These are phyloP conservation scores for Colletotrichum lentis DNA, from an alignment of 2,329 filamentous ascomycete species.

Conservation along the genomic window DNA sequence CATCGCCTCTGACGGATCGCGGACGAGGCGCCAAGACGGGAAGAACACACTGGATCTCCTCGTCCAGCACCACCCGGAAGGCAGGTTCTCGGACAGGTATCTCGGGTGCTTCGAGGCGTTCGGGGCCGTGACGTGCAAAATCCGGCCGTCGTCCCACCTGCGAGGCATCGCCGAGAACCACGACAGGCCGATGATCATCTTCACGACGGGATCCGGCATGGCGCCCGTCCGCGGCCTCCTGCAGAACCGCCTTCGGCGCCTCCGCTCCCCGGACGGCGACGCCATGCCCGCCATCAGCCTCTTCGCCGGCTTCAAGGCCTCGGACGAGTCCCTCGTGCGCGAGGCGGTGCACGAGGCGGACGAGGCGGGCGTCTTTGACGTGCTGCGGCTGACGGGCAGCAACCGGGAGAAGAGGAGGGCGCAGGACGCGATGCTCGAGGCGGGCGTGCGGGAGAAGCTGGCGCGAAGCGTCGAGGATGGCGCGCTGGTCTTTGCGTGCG, in stretches of 20 bases:
- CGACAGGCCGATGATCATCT: slow-evolving; percentile 28
- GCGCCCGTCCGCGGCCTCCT: slow-evolving; percentile 31
- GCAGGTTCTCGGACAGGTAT: slow-evolving; percentile 29
- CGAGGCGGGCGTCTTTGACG: slow-evolving; percentile 26
- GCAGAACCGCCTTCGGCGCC: slow-evolving; percentile 19
- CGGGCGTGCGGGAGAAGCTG: slow-evolving; percentile 16
- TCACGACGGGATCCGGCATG: slow-evolving; percentile 36
- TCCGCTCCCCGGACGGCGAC: neutral
- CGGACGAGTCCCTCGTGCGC: slow-evolving; percentile 27
- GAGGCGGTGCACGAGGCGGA: slow-evolving; percentile 33
- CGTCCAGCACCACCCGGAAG: slow-evolving; percentile 27
- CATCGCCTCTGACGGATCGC: slow-evolving; percentile 26
- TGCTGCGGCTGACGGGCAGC: slow-evolving; percentile 18
- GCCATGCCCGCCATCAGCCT: slow-evolving; percentile 28
- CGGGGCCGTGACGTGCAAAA: slow-evolving; percentile 33
- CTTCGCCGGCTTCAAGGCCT: slow-evolving; percentile 34
- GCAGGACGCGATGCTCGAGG: slow-evolving; percentile 35
- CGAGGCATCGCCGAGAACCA: slow-evolving; percentile 19
- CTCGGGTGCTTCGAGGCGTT: slow-evolving; percentile 26
- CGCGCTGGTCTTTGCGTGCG: slow-evolving; percentile 36
- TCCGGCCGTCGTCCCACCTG: slow-evolving; percentile 24
- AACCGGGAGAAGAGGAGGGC: slow-evolving; percentile 31
- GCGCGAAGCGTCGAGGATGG: slow-evolving; percentile 23
- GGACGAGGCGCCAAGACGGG: slow-evolving; percentile 3
- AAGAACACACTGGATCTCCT: slow-evolving; percentile 28